phyloP scores from a whole-genome alignment of 768 basidiomycete species.

The Mycena epipterygia region DNA sequence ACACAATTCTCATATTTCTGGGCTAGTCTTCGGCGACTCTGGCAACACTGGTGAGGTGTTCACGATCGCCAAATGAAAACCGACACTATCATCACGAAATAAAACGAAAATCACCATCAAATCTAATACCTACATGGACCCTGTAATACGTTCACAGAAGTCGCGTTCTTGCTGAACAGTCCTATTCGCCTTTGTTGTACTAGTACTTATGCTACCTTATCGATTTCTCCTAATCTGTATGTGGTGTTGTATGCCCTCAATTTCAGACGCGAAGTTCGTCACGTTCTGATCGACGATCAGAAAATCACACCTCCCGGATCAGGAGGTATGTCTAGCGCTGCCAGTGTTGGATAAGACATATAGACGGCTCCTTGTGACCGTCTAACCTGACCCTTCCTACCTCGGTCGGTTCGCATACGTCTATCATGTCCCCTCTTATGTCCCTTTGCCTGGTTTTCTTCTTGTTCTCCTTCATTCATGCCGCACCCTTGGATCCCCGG shows the following conservation, averaged over 20 bases:
- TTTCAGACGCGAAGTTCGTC: not conserved
- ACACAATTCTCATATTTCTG: not conserved
- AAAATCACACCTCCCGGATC: too few species aligned
- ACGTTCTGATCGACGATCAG: too few species aligned
- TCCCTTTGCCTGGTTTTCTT: slow-evolving; percentile 47
- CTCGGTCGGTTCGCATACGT: slow-evolving; percentile 2
- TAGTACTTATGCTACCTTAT: not conserved
- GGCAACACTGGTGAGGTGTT: slow-evolving; percentile 63
- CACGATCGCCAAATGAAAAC: slow-evolving; percentile 53
- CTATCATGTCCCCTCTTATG: slow-evolving; percentile 29
- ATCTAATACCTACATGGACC: slow-evolving; percentile 25
- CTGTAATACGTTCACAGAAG: slow-evolving; percentile 30
- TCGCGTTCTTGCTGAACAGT: slow-evolving; percentile 28
- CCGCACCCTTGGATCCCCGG: slow-evolving; percentile 54
- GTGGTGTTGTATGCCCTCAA: not conserved
- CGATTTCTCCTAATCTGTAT: slow-evolving; percentile 11
- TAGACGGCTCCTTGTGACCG: not conserved
- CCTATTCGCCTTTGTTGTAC: slow-evolving; percentile 31
- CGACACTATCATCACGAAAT: not conserved
- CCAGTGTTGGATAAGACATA: too few species aligned
- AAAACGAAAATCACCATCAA: slow-evolving; percentile 11
- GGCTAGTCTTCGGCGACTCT: slow-evolving; percentile 66
- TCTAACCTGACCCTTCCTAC: slow-evolving; percentile 18
- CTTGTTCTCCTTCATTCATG: slow-evolving; percentile 46
- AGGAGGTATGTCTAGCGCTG: too few species aligned